Base-by-base conservation (phyloP, 2,329 filamentous ascomycete genomes). In the Penicillium sp. region DNA sequence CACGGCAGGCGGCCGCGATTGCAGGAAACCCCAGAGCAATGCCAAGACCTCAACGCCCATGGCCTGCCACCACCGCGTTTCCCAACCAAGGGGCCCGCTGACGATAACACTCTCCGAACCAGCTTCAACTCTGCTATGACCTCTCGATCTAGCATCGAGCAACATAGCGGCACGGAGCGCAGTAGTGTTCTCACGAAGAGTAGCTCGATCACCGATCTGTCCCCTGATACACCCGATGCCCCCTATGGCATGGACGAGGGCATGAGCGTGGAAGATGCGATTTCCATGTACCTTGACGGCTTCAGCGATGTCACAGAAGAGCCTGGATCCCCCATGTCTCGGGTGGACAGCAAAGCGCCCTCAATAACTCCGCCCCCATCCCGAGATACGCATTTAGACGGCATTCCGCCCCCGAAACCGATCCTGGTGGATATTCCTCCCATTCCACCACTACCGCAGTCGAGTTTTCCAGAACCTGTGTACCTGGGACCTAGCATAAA, bases 121-220 rank as follows among this genome's bases (percentile, higher is more conserved):
- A 87, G 85, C 59, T 80, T 83, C 60, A 80, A 84, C 51, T 88
- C 85, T 3, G 81, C 79, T 25, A 74, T 84, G 69, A 88, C 85
- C 3, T 83, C 78, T 3, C 79, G 79, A 52, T 87, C 84, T 15
- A 86, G 83, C 66, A 73, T 80, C 40, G 74, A 82, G 49, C 82
- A 82, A 42, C 68, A 77, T 6, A 83, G 82, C 59, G 82, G 82
- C n/a, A 95, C 90, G 1, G 90, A 93, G 68, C 83, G 90, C 58
- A 95, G 90, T 71, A 96, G 92, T 68, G 81, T 94, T 48, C 72
- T 88, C 60, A 94, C 91, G 3, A 91, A 89, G 64, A 85, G 85
- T 57, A 95, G 89, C 77, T 92, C 89, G 1, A 81, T 87, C 51
- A 88, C 80, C 76, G 75, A 94, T 79, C 58, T 75, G 33, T 76